Conservation (phyloP, 768 basidiomycete genomes). For the Dacryopinax spathularia region DNA sequence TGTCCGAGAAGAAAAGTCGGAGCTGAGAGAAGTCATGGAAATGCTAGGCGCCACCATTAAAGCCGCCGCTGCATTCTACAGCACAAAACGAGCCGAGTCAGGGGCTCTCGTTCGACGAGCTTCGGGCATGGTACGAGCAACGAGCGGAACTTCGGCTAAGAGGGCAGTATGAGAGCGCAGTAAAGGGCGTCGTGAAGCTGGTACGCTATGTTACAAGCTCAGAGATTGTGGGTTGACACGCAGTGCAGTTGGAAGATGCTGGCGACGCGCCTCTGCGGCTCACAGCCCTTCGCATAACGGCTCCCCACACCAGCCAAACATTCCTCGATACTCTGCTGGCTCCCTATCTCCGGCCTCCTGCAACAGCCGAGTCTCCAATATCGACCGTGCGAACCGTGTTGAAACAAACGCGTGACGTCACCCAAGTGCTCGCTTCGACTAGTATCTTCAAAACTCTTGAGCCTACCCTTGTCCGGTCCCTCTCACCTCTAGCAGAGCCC, state of each 20-base stretch:
- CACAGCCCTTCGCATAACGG: slow-evolving; percentile 68
- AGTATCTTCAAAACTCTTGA: slow-evolving; percentile 63
- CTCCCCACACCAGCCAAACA: slow-evolving; percentile 52
- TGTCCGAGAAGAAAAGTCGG: not conserved
- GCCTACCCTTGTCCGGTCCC: slow-evolving; percentile 45
- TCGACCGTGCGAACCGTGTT: slow-evolving; percentile 50
- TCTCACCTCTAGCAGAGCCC: slow-evolving; percentile 36
- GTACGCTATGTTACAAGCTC: slow-evolving; percentile 27
- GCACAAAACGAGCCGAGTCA: slow-evolving; percentile 12
- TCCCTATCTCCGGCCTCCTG: slow-evolving; percentile 36
- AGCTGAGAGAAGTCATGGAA: not conserved
- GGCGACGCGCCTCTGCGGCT: slow-evolving; percentile 52
- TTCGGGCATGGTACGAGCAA: slow-evolving; percentile 59
- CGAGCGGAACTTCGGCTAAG: slow-evolving; percentile 51
- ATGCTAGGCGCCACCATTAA: not conserved
- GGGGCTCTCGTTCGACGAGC: slow-evolving; percentile 36
- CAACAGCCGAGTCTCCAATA: slow-evolving; percentile 20
- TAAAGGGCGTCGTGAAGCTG: slow-evolving; percentile 46
- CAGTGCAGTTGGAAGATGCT: slow-evolving; percentile 47
- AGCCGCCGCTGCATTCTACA: slow-evolving; percentile 7
- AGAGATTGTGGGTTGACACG: not conserved
- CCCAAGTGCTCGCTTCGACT: slow-evolving; percentile 50
- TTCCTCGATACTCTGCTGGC: slow-evolving; percentile 71
- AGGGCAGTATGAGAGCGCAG: slow-evolving; percentile 66
- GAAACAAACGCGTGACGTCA: slow-evolving; percentile 51